Conservation (phyloP, 148 eudicot genomes). For the Camellia granthamiana region DNA sequence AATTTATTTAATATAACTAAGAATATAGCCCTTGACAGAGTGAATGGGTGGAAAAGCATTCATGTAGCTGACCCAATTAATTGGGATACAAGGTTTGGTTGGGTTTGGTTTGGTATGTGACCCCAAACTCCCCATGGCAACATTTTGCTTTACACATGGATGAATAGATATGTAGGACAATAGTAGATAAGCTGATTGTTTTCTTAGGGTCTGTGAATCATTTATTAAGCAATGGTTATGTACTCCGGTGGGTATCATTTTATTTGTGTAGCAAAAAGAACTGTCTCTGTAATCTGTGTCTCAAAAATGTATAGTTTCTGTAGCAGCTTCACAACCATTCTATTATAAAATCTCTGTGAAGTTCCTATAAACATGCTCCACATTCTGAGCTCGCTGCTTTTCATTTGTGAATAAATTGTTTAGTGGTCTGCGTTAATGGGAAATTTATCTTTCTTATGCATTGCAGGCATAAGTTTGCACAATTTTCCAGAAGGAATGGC, state of each 20-base stretch:
- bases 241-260: background rate
- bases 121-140: too few species aligned
- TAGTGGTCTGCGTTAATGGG: background rate
- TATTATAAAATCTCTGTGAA: background rate
- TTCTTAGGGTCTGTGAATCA: background rate
- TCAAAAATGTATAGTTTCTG: background rate
- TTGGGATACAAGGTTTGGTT: too few species aligned
- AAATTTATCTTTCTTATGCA: conserved; percentile 3
- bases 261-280: background rate
- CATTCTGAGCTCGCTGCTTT: background rate
- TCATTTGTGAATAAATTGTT: background rate
- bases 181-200: background rate
- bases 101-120: too few species aligned
- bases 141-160: too few species aligned
- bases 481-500: conserved; percentile 99
- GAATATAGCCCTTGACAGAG: too few species aligned
- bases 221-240: background rate
- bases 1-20: too few species aligned
- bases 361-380: background rate
- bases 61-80: too few species aligned
- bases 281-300: background rate
- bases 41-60: too few species aligned
- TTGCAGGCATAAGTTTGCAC: conserved; percentile 95
- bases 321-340: background rate
- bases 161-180: too few species aligned